These are phyloP conservation scores for Solanum chaucha DNA, from an alignment of 257 asterid genomes.

Conservation along the genomic window DNA sequence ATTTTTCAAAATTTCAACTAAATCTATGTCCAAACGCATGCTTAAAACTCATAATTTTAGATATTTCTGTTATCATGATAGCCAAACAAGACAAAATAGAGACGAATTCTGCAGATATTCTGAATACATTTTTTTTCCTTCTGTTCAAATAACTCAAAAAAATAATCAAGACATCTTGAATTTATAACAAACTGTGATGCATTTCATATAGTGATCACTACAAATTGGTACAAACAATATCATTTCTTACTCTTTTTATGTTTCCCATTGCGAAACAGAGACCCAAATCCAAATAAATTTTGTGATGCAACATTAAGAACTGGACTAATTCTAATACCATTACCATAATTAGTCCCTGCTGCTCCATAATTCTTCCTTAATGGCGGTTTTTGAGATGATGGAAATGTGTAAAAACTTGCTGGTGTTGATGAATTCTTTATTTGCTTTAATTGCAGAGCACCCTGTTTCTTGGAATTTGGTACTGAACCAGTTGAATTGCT, in stretches of 20 bases:
- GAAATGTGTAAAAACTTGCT: slow-evolving; percentile 7
- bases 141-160: neutral
- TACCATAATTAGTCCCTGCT: slow-evolving; percentile 14
- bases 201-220: neutral
- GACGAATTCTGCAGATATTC: neutral
- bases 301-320: slow-evolving; percentile 32
- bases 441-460: neutral
- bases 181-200: neutral
- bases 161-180: neutral
- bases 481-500: slow-evolving; percentile 45
- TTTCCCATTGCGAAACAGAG: slow-evolving; percentile 35
- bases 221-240: neutral
- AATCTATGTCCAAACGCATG: neutral
- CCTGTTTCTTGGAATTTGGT: slow-evolving; percentile 20
- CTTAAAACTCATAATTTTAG: neutral
- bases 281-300: slow-evolving; percentile 36
- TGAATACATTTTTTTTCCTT: neutral
- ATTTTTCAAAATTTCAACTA: neutral
- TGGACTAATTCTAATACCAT: slow-evolving; percentile 27
- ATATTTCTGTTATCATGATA: neutral
- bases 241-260: slow-evolving; percentile 26
- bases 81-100: neutral
- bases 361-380: slow-evolving; percentile 22
- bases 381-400: slow-evolving; percentile 36
- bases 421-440: slow-evolving; percentile 1